Conservation (phyloP, 768 basidiomycete genomes). For the Russula virescens region DNA sequence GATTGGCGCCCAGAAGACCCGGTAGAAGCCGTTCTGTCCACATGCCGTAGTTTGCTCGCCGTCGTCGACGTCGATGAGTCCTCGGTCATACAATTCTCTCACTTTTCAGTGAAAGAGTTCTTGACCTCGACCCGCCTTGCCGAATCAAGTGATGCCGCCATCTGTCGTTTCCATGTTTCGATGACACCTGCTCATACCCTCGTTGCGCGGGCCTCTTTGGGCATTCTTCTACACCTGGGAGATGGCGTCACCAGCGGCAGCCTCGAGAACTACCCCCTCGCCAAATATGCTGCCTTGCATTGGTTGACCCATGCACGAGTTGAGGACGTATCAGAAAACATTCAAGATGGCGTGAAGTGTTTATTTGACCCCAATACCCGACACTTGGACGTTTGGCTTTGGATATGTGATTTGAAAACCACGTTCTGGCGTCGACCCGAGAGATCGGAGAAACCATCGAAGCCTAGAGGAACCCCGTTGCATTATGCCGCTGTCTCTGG, state of each 20-base stretch:
- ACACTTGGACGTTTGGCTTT: constrained; percentile 5
- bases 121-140: not conserved
- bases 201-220: not conserved
- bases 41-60: constrained; percentile 2
- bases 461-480: not conserved
- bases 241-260: not conserved
- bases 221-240: not conserved
- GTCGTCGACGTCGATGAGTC: not conserved
- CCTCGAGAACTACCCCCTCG: not conserved
- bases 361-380: not conserved
- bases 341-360: not conserved
- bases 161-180: not conserved
- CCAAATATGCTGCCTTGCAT: not conserved
- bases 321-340: not conserved
- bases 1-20: not conserved
- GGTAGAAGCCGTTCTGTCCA: not conserved
- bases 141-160: not conserved
- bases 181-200: not conserved
- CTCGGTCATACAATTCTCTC: not conserved
- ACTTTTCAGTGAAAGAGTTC: not conserved
- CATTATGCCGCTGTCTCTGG: not conserved
- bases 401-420: not conserved
- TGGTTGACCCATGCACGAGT: not conserved
- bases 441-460: not conserved
- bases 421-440: not conserved